Conservation (phyloP, 164 flowering plant species). For the Berberis thunbergii region DNA sequence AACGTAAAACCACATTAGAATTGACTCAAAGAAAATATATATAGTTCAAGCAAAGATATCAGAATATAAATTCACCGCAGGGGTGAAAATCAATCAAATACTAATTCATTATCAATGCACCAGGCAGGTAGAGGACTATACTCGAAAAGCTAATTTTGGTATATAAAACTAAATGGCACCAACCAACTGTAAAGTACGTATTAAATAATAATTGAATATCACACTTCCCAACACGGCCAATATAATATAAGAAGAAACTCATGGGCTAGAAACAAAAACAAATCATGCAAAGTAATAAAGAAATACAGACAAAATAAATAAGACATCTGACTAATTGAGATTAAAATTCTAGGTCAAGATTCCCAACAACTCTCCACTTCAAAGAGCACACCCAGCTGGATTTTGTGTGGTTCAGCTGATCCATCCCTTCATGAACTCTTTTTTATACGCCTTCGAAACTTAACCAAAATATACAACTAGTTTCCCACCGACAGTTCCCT, state of each 20-base stretch:
- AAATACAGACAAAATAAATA: background rate
- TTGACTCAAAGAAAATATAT: background rate
- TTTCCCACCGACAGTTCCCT: background rate
- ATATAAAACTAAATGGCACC: background rate
- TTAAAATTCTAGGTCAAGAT: slow-evolving; percentile 4
- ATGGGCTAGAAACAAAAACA: slow-evolving; percentile 1
- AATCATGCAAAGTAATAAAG: slow-evolving; percentile 4
- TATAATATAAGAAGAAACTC: background rate
- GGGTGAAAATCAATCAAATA: no score
- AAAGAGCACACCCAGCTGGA: background rate
- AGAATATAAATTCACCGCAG: no score
- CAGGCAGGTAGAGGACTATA: no score
- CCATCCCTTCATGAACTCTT: background rate
- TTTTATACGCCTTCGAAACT: background rate
- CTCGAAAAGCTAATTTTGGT: background rate
- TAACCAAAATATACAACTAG: background rate
- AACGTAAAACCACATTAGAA: background rate
- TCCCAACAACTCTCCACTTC: background rate
- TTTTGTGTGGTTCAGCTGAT: background rate
- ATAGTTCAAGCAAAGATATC: background rate
- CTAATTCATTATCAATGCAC: no score
- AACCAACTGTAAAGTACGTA: slow-evolving; percentile 10
- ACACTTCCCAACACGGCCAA: background rate
- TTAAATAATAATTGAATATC: background rate
- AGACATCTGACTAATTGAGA: slow-evolving; percentile 3